Evolutionary conservation across 345 rosid genomes (phyloP), one percentile per base, ranked within the genome.

Genomic region (Eucalyptus marginata): DNA sequence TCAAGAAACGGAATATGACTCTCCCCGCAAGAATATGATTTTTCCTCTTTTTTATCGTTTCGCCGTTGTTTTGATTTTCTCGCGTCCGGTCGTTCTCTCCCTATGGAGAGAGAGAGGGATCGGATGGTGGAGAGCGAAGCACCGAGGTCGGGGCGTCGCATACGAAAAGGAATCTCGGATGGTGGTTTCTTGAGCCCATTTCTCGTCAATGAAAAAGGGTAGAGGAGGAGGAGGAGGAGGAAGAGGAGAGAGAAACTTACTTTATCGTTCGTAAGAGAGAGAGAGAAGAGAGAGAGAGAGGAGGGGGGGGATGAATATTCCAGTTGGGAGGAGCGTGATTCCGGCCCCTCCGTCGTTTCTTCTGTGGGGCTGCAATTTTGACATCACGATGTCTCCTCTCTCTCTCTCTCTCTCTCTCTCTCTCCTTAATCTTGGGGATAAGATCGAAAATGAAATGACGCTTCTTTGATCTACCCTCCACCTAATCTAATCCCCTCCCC

Each of bases 1-100:
- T 96, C 95, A 88, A 89, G 84, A 90, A 87, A 91, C 17, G 94
- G 97, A 92, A 94, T 95, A 94, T 94, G 93, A 87, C 90, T 50
- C 93, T 90, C 79, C 50, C 47, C 71, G 59, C 36, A 36, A 71
- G 81, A 71, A 71, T 9, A 71, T 18, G 13, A 71, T 36, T 36
- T 76, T 76, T 13, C 29, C 24, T 71, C 81, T 31, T 66, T 84
- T 79, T 33, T 59, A 54, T 20, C 47, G 36, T 51, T 20, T 68
- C 14, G 8, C 27, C 31, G 31, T 22, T 59, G 47, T 24, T 54
- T 29, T 88, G 11, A 8, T 84, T 84, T 44, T 58, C 6, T n/a
- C 49, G 49, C 31, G 5, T 86, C 59, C 85, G 43, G 49, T 31
- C 13, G 71, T 17, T 66, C 80, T 9, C 31, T 79, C 29, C 27